Base-by-base conservation (phyloP, 805 yeast species). In the Myxozyma monticola region DNA sequence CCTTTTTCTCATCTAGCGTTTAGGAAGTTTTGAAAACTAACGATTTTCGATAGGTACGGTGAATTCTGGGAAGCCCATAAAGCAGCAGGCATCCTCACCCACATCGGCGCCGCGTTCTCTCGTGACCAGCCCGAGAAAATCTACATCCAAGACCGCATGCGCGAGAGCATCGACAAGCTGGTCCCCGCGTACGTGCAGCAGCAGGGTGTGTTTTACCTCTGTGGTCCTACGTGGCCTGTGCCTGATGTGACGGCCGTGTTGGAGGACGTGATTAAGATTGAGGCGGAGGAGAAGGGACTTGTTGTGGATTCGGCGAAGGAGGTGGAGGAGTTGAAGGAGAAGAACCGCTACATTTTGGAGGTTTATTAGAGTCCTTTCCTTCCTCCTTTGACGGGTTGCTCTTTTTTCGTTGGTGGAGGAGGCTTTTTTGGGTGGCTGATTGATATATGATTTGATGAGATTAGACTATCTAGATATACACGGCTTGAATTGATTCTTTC, bases 191-290 rank as follows among this genome's bases (percentile, higher is more conserved):
- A 91, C 69, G 84, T 83, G 37, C 72, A 74, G 57, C 77, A 89
- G 71, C 73, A 83, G 50, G 98, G 98, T 50, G 83, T 89, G 22
- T 91, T 91, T 79, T 91, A 91, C 73, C 77, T 91, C 67, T 91
- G 98, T 81, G 98, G 98, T 56, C 98, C 98, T 37, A 91, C 97
- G 1, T 91, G 98, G 98, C 98, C 98, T 29, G 97, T 91, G 65
- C 96, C 98, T 9, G 96, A 90, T 68, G 86, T 91, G 62, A 86
- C 96, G 45, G 85, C 84, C 37, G 95, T 96, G 62, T 74, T 91
- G 60, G 85, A 85, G 64, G 96, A 88, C 58, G 85, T 91, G 61
- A 76, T 89, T 44, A 69, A 70, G 21, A 77, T 78, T 39, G 96
- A 87, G 57, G 95, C 96, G 22, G 74, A 72, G 45, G 74, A 73